Evolutionary conservation across 768 basidiomycete species (phyloP).

Genomic region (Guyanaporus albipodus): DNA sequence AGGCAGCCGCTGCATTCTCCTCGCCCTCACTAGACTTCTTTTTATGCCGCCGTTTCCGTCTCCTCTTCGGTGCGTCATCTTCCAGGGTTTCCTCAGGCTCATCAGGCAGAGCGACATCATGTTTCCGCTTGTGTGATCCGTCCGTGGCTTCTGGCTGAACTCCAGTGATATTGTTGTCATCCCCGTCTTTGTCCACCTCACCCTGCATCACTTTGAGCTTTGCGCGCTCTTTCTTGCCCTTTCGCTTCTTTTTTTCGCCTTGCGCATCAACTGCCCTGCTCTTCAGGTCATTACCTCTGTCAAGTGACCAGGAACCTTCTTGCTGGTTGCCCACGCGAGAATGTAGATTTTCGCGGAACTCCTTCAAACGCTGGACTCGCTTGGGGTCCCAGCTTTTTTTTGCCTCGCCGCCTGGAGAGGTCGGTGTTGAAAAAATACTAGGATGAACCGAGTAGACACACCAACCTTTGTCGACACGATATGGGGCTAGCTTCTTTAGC

Average conservation of each 20-base stretch:
- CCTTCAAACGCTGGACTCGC: constrained; percentile 61
- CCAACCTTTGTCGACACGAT: constrained; percentile 52
- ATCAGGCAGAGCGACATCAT: background rate
- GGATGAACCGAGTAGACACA: constrained; percentile 6
- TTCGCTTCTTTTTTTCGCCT: constrained; percentile 52
- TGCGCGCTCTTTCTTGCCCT: constrained; percentile 67
- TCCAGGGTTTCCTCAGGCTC: constrained; percentile 9
- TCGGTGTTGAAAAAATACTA: background rate
- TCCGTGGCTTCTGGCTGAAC: background rate
- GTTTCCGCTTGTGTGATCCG: constrained; percentile 16
- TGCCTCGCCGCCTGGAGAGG: constrained; percentile 17
- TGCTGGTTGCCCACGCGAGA: constrained; percentile 34
- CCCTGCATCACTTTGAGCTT: constrained; percentile 39
- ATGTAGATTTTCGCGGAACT: constrained; percentile 62
- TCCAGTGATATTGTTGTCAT: background rate
- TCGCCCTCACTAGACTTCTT: constrained; percentile 22
- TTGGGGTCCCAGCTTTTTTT: constrained; percentile 54
- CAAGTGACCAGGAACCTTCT: constrained; percentile 21
- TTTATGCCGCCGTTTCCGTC: constrained; percentile 41
- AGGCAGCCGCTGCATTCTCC: background rate
- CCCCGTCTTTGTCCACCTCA: constrained; percentile 7
- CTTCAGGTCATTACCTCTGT: background rate
- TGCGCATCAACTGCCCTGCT: constrained; percentile 10
- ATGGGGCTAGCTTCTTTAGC: constrained; percentile 89
- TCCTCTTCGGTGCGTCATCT: constrained; percentile 29